Base-by-base conservation (phyloP, 2,329 filamentous ascomycete species). In the Laburnicola sp. region DNA sequence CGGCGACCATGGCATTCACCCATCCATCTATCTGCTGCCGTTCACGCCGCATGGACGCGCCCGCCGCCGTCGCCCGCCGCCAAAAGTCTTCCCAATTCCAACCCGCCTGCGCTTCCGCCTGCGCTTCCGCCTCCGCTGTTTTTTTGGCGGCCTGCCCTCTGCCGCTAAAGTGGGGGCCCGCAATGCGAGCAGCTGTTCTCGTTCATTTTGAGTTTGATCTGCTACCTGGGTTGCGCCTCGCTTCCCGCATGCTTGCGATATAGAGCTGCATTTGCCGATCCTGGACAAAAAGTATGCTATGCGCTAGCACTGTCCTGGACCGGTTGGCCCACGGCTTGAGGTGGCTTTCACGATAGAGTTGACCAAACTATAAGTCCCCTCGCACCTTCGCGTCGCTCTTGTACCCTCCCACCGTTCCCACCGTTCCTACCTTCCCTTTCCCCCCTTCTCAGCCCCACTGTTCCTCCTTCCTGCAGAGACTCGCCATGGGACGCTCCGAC, bases 121-220 rank as follows among this genome's bases (percentile, higher is more conserved):
- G 27, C 32, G 10, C 31, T 48, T 38, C 51, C 41, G 21, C 11
- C 10, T 32, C 8, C 37, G 8, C 41, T 26, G 38, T 43, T 32
- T 47, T 26, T 37, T 47, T 26, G 38, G 49, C 32, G 8, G 16
- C 32, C 25, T 21, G 16, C 25, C 28, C 43, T 16, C 16, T 11
- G 32, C 45, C 28, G 46, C 31, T 5, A 46, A 48, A 50, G 57
- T 52, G 55, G 47, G 44, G 45, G 48, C 34, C 26, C 34, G 46
- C 50, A 56, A 59, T 57, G 56, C 56, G 47, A 45, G 32, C 44
- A 30, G 21, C 39, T 21, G 34, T 52, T 54, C 49, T 56, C 50
- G 43, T 51, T 59, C 56, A 39, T 48, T 8, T 46, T 39, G 45
- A 31, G 58, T 61, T 63, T 61, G 58, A 63, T 60, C 56, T 57